Percentiles rank a stretch among this genome's conserved stretches.
phyloP scores from a whole-genome alignment of 371 early-diverging fungal genomes.

The Conidiobolus incongruus region DNA sequence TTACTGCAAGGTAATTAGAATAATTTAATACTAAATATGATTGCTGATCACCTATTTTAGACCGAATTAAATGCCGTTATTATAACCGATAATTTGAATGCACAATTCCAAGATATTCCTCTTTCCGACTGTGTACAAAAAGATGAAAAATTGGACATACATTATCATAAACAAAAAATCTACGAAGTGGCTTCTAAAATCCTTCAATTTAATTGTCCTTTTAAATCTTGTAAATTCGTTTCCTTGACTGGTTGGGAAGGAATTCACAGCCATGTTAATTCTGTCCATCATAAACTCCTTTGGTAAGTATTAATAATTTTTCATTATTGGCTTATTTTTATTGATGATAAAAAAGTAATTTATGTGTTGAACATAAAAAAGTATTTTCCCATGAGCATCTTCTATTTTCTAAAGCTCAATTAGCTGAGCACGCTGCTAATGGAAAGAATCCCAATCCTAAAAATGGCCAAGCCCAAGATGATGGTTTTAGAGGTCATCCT shows the following conservation, averaged over 20 bases:
- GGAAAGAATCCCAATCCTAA: slow-evolving; percentile 15
- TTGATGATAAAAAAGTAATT: no score
- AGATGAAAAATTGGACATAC: slow-evolving; percentile 42
- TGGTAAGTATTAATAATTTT: slow-evolving; percentile 25
- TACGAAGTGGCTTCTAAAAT: slow-evolving; percentile 44
- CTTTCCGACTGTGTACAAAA: slow-evolving; percentile 16
- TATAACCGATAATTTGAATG: slow-evolving; percentile 35
- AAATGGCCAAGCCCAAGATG: no score
- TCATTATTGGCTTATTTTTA: neutral
- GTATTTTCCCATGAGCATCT: slow-evolving; percentile 76
- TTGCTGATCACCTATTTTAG: slow-evolving; percentile 10
- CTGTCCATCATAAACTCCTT: slow-evolving; percentile 40
- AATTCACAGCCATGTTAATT: slow-evolving; percentile 55
- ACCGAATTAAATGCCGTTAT: slow-evolving; percentile 44
- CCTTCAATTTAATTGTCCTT: slow-evolving; percentile 69
- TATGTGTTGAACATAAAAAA: slow-evolving; percentile 71
- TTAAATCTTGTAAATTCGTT: slow-evolving; percentile 37
- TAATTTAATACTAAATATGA: neutral
- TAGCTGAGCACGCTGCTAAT: slow-evolving; percentile 24
- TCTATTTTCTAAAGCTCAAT: slow-evolving; percentile 20
- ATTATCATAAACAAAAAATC: slow-evolving; percentile 47
- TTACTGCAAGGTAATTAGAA: slow-evolving; percentile 56
- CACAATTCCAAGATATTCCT: slow-evolving; percentile 25
- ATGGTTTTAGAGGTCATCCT: slow-evolving; percentile 80
- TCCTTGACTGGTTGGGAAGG: slow-evolving; percentile 58